Base-by-base conservation (phyloP, 2,329 filamentous ascomycete genomes). In the Xylaria sp. region DNA sequence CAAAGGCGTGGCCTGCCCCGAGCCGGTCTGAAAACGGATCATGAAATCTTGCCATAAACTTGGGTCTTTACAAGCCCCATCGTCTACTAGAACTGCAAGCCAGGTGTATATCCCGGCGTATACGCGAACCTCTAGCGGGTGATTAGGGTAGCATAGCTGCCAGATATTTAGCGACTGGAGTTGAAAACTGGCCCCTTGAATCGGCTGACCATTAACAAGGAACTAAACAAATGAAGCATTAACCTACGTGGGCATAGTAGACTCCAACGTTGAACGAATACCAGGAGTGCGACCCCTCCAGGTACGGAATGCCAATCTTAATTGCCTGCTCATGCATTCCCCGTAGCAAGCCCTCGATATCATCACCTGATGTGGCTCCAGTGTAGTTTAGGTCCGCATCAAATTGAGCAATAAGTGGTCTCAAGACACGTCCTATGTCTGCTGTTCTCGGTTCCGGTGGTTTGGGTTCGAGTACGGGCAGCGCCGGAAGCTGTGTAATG, bases 41-140 rank as follows among this genome's bases (percentile, higher is more conserved):
- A 75, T 73, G 55, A 77, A 77, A 6, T 65, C 20, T 20, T 71
- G 69, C 25, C 73, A 65, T 51, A 74, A 68, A 15, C 62, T 53
- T 1, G 66, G 66, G 2, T 70, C 56, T 57, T 70, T 57, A 6
- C 50, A 45, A 10, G 73, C 72, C 49, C 67, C 70, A 68, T 79
- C 76, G 36, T 78, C 77, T 17, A 76, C 72, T 7, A 77, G 65
- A 27, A 75, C 72, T 5, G 71, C 72, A 5, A 78, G 61, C 66
- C 76, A 76, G 29, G 77, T 77, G 54, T 74, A 75, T 39, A 78
- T 74, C 17, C 76, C 75, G 11, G 76, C 69, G 63, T 77, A 76
- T 29, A 79, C 61, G 45, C 74, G 74, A 17, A 76, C 67, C 17
- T 77, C 71, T 3, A 73, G 55, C 5, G 70, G 67, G 42, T 72